Percentiles rank a stretch among this genome's conserved stretches.
Conservation (phyloP, 192 early-diverging fungal genomes). For the Funneliformis geosporum region DNA sequence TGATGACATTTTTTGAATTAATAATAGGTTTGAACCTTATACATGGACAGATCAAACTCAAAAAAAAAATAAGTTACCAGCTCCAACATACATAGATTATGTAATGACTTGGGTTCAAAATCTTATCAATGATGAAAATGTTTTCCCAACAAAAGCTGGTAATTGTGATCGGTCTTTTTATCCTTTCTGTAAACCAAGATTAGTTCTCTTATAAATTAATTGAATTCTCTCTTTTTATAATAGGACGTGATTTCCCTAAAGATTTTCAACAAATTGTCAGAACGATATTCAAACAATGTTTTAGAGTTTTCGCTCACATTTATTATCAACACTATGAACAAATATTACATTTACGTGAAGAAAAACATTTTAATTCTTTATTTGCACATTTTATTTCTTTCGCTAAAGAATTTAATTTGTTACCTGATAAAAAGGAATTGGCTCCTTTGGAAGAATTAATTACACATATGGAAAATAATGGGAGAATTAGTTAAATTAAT, state of each 20-base stretch:
- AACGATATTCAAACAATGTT: slow-evolving; percentile 81
- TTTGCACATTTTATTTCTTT: slow-evolving; percentile 97
- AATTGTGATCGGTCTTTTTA: slow-evolving; percentile 13
- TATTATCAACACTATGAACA: slow-evolving; percentile 90
- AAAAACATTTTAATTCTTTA: slow-evolving; percentile 92
- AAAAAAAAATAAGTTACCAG: slow-evolving; percentile 81
- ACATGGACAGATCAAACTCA: slow-evolving; percentile 87
- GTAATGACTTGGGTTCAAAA: slow-evolving; percentile 86
- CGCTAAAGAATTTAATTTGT: slow-evolving; percentile 87
- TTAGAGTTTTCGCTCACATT: slow-evolving; percentile 91
- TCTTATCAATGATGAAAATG: slow-evolving; percentile 81
- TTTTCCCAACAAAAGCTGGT: slow-evolving; percentile 94
- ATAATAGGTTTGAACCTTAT: slow-evolving; percentile 17
- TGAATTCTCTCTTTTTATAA: background rate
- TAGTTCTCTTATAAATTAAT: background rate
- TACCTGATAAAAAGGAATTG: slow-evolving; percentile 86
- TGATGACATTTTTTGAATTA: too few relatives aligned
- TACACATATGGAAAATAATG: slow-evolving; percentile 46
- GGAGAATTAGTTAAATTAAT: slow-evolving; percentile 34
- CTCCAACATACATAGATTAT: slow-evolving; percentile 95
- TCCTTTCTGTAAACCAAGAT: slow-evolving; percentile 1
- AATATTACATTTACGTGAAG: slow-evolving; percentile 77
- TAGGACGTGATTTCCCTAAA: slow-evolving; percentile 82
- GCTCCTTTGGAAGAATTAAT: slow-evolving; percentile 80
- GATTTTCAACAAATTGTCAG: slow-evolving; percentile 70